Percentiles rank a stretch among this genome's conserved stretches.
Evolutionary conservation across 2,329 filamentous ascomycete genomes (phyloP).

Genomic region (Neonectria hederae): DNA sequence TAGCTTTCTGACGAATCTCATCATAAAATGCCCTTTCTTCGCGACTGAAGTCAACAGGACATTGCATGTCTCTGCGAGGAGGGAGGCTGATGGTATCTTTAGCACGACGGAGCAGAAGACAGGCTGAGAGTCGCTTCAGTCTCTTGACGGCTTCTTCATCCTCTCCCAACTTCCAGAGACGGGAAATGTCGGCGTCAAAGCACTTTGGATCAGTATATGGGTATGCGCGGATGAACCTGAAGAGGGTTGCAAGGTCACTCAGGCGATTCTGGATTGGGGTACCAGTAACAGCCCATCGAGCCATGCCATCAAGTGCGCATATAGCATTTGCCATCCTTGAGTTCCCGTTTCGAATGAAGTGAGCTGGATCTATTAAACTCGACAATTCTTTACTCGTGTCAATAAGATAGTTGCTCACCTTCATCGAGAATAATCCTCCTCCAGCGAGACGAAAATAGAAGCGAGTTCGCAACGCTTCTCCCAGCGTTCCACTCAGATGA

Average conservation of each 20-base stretch:
- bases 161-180: conserved; percentile 51
- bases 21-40: conserved; percentile 52
- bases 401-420: conserved; percentile 3
- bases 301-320: conserved; percentile 47
- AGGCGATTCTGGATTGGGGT: conserved; percentile 60
- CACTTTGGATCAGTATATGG: conserved; percentile 47
- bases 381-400: fast-evolving
- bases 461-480: neutral
- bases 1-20: conserved; percentile 36
- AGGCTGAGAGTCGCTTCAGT: conserved; percentile 50
- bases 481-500: conserved; percentile 47
- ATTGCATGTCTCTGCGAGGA: conserved; percentile 44
- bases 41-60: conserved; percentile 47
- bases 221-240: conserved; percentile 54
- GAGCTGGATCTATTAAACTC: conserved; percentile 14
- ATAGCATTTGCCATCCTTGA: conserved; percentile 43
- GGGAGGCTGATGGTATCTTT: conserved; percentile 53
- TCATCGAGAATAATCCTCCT: conserved; percentile 37
- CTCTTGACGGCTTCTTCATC: conserved; percentile 50
- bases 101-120: conserved; percentile 52
- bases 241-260: conserved; percentile 52
- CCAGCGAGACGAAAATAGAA: conserved; percentile 50
- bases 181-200: conserved; percentile 30
- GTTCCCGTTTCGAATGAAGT: conserved; percentile 30
- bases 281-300: conserved; percentile 59